Conservation (phyloP, 345 rosid species). For the Toxicodendron radicans region DNA sequence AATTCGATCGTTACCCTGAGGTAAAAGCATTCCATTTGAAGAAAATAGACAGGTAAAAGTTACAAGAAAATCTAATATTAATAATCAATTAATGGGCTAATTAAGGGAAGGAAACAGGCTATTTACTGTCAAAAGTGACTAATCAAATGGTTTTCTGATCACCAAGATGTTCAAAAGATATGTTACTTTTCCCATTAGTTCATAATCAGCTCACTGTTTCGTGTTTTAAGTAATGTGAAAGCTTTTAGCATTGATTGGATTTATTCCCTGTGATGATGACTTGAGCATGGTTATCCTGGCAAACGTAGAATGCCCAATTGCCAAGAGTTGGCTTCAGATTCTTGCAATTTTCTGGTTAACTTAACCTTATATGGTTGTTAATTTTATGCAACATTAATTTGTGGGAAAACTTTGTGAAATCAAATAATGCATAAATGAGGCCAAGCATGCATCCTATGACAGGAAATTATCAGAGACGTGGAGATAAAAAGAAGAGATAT, state of each 20-base stretch:
- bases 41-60: slow-evolving; percentile 16
- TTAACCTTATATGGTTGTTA: background rate
- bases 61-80: background rate
- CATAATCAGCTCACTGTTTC: background rate
- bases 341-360: background rate
- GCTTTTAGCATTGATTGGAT: no score
- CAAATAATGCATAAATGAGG: background rate
- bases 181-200: background rate
- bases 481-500: background rate
- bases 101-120: background rate
- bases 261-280: no score
- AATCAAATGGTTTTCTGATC: background rate
- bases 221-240: background rate
- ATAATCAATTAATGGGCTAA: slow-evolving; percentile 2
- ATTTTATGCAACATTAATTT: background rate
- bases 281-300: background rate
- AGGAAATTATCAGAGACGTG: slow-evolving; percentile 16
- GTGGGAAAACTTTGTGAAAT: background rate
- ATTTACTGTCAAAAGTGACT: slow-evolving; percentile 3
- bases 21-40: slow-evolving; percentile 9
- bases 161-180: background rate
- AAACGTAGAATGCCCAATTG: background rate
- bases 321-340: background rate
- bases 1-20: background rate
- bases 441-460: slow-evolving; percentile 1